A percentile compares a stretch with the other conserved stretches of the same genome.
These are phyloP conservation scores for Diospyros lotus DNA, from an alignment of 148 eudicot genomes.

Conservation along the genomic window DNA sequence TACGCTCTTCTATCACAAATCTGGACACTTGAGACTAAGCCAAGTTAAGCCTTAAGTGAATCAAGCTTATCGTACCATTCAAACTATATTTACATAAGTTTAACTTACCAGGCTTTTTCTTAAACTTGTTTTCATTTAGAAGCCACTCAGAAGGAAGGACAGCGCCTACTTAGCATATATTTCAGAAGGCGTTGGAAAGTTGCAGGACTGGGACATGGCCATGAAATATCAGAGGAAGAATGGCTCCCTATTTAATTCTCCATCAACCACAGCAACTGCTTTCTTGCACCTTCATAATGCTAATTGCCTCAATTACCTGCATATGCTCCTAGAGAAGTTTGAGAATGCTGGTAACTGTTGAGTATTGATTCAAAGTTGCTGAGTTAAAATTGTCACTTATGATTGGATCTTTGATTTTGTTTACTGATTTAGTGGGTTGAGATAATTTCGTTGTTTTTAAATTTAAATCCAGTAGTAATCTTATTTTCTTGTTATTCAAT, in stretches of 20 bases:
- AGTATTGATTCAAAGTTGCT: not conserved
- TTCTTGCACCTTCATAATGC: constrained; percentile 11
- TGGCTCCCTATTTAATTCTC: constrained; percentile 28
- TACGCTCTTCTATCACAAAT: constrained; percentile 3
- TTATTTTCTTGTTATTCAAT: too few relatives aligned
- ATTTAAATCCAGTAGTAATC: too few relatives aligned
- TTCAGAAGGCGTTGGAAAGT: constrained; percentile 60
- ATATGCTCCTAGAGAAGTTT: constrained; percentile 16
- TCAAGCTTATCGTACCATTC: not conserved
- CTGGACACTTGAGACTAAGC: not conserved
- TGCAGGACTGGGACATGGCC: constrained; percentile 54
- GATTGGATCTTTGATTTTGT: too few relatives aligned
- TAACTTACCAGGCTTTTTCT: not conserved
- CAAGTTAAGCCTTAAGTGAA: not conserved
- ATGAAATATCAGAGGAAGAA: constrained; percentile 66
- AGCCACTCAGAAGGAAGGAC: constrained; percentile 27
- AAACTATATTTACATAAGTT: too few relatives aligned
- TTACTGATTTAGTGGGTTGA: too few relatives aligned
- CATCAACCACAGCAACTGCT: constrained; percentile 23
- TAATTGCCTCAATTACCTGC: constrained; percentile 10
- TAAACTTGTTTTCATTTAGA: constrained; percentile 19
- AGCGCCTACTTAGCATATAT: constrained; percentile 53
- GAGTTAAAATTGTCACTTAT: too few relatives aligned
- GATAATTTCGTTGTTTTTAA: too few relatives aligned
- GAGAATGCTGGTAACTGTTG: constrained; percentile 69